Conservation (phyloP, 345 rosid genomes). For the Lepidium didymum region DNA sequence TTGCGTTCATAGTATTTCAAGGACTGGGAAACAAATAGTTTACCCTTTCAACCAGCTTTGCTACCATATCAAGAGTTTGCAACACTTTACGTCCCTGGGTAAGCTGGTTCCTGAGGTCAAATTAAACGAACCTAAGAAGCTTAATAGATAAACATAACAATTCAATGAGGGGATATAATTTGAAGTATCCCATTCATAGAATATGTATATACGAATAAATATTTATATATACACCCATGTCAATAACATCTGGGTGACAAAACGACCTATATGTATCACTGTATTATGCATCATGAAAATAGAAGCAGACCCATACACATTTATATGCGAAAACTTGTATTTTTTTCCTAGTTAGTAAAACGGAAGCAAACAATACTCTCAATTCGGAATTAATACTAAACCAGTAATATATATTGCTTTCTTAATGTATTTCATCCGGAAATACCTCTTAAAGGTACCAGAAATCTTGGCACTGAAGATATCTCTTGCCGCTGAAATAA, state of each 20-base stretch:
- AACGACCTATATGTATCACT: neutral
- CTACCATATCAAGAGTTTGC: conserved; percentile 69
- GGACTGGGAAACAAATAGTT: conserved; percentile 1
- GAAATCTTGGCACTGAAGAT: conserved; percentile 88
- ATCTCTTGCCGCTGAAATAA: conserved; percentile 68
- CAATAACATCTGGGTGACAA: neutral
- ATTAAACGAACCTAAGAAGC: conserved; percentile 3
- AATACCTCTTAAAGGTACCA: conserved; percentile 93
- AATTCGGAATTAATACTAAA: neutral
- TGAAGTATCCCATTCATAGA: neutral
- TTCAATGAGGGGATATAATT: neutral
- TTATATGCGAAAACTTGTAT: neutral
- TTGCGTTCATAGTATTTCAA: neutral
- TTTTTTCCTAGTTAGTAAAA: neutral
- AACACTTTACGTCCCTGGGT: conserved; percentile 87
- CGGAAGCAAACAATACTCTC: neutral
- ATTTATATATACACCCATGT: neutral
- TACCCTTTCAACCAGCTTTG: conserved; percentile 74
- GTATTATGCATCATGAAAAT: neutral
- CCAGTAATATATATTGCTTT: neutral
- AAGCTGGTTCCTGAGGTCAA: conserved; percentile 61
- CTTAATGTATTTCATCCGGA: conserved; percentile 8
- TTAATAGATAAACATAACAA: neutral
- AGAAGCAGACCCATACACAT: neutral
- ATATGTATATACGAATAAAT: neutral